Conservation (phyloP, 2,329 filamentous ascomycete species). For the Ceratocystiopsis minuta region DNA sequence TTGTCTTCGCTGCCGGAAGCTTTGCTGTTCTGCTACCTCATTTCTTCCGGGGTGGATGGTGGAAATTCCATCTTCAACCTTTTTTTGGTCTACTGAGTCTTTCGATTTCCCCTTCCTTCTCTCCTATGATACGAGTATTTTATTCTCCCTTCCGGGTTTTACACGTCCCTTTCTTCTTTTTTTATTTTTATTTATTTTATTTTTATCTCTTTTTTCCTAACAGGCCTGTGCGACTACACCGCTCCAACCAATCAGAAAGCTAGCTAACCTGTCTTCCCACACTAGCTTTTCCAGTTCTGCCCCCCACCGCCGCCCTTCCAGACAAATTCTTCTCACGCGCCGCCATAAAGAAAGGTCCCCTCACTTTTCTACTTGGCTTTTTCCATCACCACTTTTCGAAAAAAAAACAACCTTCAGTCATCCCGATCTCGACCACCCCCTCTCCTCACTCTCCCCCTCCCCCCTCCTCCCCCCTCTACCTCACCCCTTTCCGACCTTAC, state of each 20-base stretch:
- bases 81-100: too few relatives aligned
- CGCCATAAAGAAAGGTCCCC: conserved; percentile 5
- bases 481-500: background rate
- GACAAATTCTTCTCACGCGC: conserved; percentile 7
- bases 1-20: too few relatives aligned
- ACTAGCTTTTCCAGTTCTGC: conserved; percentile 4
- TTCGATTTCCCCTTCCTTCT: too few relatives aligned
- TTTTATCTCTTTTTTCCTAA: conserved; percentile 1
- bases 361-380: conserved; percentile 6
- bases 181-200: background rate
- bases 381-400: background rate
- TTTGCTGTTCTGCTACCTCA: too few relatives aligned
- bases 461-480: conserved; percentile 3
- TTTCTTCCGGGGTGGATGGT: too few relatives aligned
- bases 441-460: conserved; percentile 7
- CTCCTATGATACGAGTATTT: too few relatives aligned
- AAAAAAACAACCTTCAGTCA: background rate
- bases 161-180: background rate
- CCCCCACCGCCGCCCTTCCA: conserved; percentile 4
- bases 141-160: too few relatives aligned
- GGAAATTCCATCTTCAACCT: too few relatives aligned
- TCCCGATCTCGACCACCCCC: conserved; percentile 9
- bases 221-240: background rate
- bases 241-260: conserved; percentile 5
- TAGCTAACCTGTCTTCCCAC: conserved; percentile 3